These are phyloP conservation scores for Vanrija sp. DNA, from an alignment of 1,284 basidiomycete genomes.

Conservation along the genomic window DNA sequence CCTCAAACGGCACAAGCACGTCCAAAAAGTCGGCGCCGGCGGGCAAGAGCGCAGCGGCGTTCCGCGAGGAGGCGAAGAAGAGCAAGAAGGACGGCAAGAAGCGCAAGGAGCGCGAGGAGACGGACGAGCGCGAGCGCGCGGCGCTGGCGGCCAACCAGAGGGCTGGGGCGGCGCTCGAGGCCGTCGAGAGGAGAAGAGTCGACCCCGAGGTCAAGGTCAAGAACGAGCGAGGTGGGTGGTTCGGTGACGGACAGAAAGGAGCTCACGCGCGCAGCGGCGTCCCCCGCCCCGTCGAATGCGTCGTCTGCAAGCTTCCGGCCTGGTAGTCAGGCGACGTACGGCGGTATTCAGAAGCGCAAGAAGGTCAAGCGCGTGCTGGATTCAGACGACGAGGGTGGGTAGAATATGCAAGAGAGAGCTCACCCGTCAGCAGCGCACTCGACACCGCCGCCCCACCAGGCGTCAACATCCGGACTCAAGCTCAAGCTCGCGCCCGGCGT, in stretches of 20 bases:
- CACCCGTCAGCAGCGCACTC: constrained; percentile 43
- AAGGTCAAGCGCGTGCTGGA: constrained; percentile 68
- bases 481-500: constrained; percentile 31
- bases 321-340: constrained; percentile 28
- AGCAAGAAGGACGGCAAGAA: constrained; percentile 66
- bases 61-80: constrained; percentile 57
- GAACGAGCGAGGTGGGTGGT: constrained; percentile 32
- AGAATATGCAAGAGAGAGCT: neutral
- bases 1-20: constrained; percentile 59
- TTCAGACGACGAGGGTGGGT: constrained; percentile 67
- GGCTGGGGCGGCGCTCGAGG: constrained; percentile 29
- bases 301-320: constrained; percentile 34
- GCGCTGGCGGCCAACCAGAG: constrained; percentile 33
- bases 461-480: constrained; percentile 39
- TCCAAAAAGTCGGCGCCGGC: constrained; percentile 4
- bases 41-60: constrained; percentile 3
- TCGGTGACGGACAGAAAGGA: neutral
- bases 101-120: constrained; percentile 55
- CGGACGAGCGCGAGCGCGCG: constrained; percentile 60
- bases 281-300: constrained; percentile 41
- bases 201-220: constrained; percentile 36
- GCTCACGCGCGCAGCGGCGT: constrained; percentile 21
- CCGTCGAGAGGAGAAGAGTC: constrained; percentile 24
- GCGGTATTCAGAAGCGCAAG: constrained; percentile 68
- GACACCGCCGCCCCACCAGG: constrained; percentile 35